A percentile compares a stretch with the other conserved stretches of the same genome.
phyloP scores from a whole-genome alignment of 2,329 filamentous ascomycete species.

The Ophiobolus disseminans region DNA sequence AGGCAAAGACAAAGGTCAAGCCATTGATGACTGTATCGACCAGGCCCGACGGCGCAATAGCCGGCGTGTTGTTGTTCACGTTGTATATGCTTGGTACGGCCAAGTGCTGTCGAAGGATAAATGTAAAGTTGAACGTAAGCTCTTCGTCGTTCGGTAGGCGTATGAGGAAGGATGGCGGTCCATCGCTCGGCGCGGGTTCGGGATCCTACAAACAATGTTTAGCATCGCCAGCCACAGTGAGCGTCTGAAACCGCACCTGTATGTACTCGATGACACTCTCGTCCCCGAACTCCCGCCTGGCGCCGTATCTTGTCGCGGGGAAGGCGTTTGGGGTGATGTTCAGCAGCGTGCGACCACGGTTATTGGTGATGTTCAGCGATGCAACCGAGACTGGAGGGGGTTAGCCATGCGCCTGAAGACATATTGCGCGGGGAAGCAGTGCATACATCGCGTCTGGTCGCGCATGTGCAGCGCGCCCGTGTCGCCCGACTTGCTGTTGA shows the following conservation, averaged over 20 bases:
- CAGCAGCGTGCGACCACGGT: slow-evolving; percentile 77
- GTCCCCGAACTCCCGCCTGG: slow-evolving; percentile 75
- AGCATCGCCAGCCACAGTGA: slow-evolving; percentile 9
- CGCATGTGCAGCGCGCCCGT: slow-evolving; percentile 80
- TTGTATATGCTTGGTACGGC: slow-evolving; percentile 49
- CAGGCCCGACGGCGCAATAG: slow-evolving; percentile 47
- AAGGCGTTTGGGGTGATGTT: slow-evolving; percentile 85
- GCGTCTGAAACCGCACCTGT: slow-evolving; percentile 66
- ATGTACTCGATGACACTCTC: slow-evolving; percentile 84
- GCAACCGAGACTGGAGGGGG: slow-evolving; percentile 77
- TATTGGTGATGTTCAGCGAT: slow-evolving; percentile 80
- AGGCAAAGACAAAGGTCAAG: slow-evolving; percentile 90
- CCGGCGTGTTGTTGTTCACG: slow-evolving; percentile 56
- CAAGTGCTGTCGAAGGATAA: slow-evolving; percentile 70
- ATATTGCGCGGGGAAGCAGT: slow-evolving; percentile 1
- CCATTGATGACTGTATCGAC: slow-evolving; percentile 83
- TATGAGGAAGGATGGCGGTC: slow-evolving; percentile 76
- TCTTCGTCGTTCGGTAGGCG: slow-evolving; percentile 92
- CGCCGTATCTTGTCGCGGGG: slow-evolving; percentile 79
- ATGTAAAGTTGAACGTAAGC: slow-evolving; percentile 90
- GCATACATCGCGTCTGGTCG: slow-evolving; percentile 88
- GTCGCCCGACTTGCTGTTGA: slow-evolving; percentile 84
- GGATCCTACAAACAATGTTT: slow-evolving; percentile 68
- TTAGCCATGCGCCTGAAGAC: slow-evolving; percentile 25
- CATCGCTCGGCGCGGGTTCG: slow-evolving; percentile 58